These are phyloP conservation scores for Aureobasidium sp. DNA, from an alignment of 2,329 filamentous ascomycete species.

Conservation along the genomic window DNA sequence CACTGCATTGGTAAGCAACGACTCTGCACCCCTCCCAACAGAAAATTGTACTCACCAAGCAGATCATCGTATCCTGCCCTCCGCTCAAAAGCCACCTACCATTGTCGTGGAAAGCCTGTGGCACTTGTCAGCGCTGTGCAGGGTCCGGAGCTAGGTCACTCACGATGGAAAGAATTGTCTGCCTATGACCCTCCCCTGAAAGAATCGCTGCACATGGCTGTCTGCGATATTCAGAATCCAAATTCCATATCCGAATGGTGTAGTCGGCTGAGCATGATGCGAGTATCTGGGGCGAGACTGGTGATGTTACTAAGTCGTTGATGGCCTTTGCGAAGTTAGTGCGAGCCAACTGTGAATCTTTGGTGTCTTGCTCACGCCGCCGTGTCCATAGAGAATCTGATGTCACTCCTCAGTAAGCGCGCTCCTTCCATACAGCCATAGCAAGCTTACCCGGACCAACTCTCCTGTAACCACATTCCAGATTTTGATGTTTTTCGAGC, in stretches of 20 bases:
- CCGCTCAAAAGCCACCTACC: slow-evolving; percentile 67
- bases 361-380: slow-evolving; percentile 21
- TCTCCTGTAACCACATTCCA: slow-evolving; percentile 55
- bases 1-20: slow-evolving; percentile 23
- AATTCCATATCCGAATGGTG: slow-evolving; percentile 67
- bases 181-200: slow-evolving; percentile 60
- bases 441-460: slow-evolving; percentile 42
- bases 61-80: slow-evolving; percentile 66
- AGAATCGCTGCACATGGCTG: slow-evolving; percentile 65
- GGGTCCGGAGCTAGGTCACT: background rate
- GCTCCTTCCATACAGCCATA: background rate
- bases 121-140: background rate
- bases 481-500: slow-evolving; percentile 60
- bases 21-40: background rate
- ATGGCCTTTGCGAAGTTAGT: slow-evolving; percentile 32
- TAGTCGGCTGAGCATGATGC: slow-evolving; percentile 68
- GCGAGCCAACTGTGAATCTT: too few species aligned
- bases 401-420: background rate
- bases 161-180: slow-evolving; percentile 57
- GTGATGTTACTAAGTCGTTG: slow-evolving; percentile 65
- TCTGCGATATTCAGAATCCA: slow-evolving; percentile 52
- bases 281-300: slow-evolving; percentile 57
- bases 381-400: slow-evolving; percentile 51
- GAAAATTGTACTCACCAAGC: slow-evolving; percentile 42
- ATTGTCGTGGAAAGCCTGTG: slow-evolving; percentile 58